phyloP scores from a whole-genome alignment of 768 basidiomycete species.

The Boletus patriciae region DNA sequence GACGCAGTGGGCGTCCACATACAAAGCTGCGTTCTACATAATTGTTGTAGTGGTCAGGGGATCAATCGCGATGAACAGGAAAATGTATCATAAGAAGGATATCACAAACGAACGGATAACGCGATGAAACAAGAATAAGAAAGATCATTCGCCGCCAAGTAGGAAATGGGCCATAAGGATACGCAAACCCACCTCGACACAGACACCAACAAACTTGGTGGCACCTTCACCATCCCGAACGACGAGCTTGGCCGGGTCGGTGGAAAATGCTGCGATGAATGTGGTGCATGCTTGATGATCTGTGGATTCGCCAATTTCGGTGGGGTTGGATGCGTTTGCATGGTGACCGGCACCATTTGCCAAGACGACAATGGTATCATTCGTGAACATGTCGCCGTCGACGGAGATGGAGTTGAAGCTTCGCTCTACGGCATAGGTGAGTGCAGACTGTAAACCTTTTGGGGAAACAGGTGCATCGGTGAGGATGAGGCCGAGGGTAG shows the following conservation, averaged over 20 bases:
- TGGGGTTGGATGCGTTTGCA: constrained; percentile 32
- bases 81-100: neutral
- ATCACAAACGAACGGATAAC: too few relatives aligned
- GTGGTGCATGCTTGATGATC: constrained; percentile 60
- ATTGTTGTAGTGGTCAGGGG: constrained; percentile 8
- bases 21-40: constrained; percentile 81
- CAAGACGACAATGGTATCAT: constrained; percentile 87
- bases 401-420: constrained; percentile 97
- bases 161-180: constrained; percentile 6
- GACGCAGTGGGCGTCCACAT: constrained; percentile 83
- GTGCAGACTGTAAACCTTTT: constrained; percentile 73
- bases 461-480: constrained; percentile 91
- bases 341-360: constrained; percentile 85
- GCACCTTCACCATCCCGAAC: constrained; percentile 98
- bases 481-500: constrained; percentile 91
- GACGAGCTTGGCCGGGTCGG: constrained; percentile 91
- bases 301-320: constrained; percentile 67
- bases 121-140: too few relatives aligned
- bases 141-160: neutral
- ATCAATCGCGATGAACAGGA: neutral
- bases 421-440: constrained; percentile 89
- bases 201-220: constrained; percentile 94
- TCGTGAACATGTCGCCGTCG: constrained; percentile 98
- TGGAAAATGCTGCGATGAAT: constrained; percentile 88
- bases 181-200: constrained; percentile 66